Percentiles rank a stretch among this genome's conserved stretches.
Conservation (phyloP, 345 rosid genomes). For the Excoecaria cochinchinensis region DNA sequence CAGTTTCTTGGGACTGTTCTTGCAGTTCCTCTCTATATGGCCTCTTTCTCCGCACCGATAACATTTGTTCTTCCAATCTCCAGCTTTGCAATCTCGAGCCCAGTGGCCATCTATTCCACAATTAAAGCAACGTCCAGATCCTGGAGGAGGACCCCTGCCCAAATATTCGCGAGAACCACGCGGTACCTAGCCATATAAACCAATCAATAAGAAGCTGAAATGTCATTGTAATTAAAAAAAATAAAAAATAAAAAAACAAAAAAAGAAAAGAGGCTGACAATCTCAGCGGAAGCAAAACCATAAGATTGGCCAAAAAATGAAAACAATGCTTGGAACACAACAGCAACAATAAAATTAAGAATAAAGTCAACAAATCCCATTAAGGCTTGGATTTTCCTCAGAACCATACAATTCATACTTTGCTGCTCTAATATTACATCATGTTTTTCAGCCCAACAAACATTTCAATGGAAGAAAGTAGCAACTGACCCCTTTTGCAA, state of each 20-base stretch:
- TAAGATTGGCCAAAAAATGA: not conserved
- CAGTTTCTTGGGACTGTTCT: conserved; percentile 82
- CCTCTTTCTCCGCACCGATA: conserved; percentile 97
- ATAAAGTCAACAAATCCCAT: not conserved
- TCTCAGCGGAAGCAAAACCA: not conserved
- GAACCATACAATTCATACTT: not conserved
- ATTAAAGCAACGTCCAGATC: conserved; percentile 91
- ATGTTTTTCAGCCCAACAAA: not conserved
- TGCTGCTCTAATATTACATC: not conserved
- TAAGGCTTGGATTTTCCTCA: not conserved
- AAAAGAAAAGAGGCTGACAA: not conserved
- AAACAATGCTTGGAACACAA: not conserved
- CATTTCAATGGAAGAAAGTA: not conserved
- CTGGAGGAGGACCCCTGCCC: conserved; percentile 96
- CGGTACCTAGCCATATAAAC: conserved; percentile 48
- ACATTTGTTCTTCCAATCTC: conserved; percentile 96
- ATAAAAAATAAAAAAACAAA: too few relatives aligned
- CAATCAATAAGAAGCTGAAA: not conserved
- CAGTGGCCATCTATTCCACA: conserved; percentile 98
- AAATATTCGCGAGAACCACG: conserved; percentile 79
- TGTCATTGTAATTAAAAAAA: too few relatives aligned
- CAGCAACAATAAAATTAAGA: not conserved
- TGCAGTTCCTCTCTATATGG: conserved; percentile 90
- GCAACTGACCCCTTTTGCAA: conserved; percentile 72
- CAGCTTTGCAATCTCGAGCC: conserved; percentile 97